Conservation (phyloP, 441 rosid species). For the Aleurites moluccanus region DNA sequence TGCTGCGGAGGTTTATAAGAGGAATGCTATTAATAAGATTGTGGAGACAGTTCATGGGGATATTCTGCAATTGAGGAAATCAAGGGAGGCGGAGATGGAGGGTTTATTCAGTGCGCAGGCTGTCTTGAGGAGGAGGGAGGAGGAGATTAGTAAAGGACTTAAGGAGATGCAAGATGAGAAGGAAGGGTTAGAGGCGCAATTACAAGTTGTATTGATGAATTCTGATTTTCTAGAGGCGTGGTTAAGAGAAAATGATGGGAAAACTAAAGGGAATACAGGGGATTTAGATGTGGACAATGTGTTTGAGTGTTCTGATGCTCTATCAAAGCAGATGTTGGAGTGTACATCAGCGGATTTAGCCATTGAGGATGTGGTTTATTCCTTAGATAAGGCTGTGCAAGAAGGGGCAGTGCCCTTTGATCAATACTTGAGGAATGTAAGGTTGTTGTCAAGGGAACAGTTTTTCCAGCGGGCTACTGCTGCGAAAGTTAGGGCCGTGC, state of each 20-base stretch:
- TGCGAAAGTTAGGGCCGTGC: conserved; percentile 71
- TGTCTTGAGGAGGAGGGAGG: conserved; percentile 65
- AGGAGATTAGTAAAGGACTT: conserved; percentile 58
- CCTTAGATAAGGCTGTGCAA: conserved; percentile 81
- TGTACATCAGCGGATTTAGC: conserved; percentile 78
- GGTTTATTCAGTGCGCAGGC: conserved; percentile 67
- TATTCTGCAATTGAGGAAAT: conserved; percentile 58
- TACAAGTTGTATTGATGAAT: conserved; percentile 87
- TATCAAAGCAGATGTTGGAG: conserved; percentile 87
- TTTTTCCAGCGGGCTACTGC: conserved; percentile 88
- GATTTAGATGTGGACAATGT: conserved; percentile 58
- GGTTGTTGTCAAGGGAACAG: conserved; percentile 88
- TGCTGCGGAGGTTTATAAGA: conserved; percentile 63
- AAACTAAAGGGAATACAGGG: conserved; percentile 44
- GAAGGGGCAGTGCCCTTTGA: conserved; percentile 78
- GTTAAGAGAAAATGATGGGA: conserved; percentile 71
- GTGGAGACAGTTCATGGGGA: conserved; percentile 78
- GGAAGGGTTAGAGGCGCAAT: conserved; percentile 79
- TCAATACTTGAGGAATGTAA: conserved; percentile 83
- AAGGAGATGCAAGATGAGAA: conserved; percentile 79
- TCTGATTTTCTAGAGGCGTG: conserved; percentile 65
- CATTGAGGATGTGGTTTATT: conserved; percentile 76
- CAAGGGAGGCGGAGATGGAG: conserved; percentile 81
- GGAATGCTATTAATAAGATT: conserved; percentile 68
- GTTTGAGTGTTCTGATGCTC: conserved; percentile 55